Percentiles rank a stretch among this genome's conserved stretches.
Evolutionary conservation across 2,329 filamentous ascomycete genomes (phyloP).

Genomic region (Periglandula ipomoeae): DNA sequence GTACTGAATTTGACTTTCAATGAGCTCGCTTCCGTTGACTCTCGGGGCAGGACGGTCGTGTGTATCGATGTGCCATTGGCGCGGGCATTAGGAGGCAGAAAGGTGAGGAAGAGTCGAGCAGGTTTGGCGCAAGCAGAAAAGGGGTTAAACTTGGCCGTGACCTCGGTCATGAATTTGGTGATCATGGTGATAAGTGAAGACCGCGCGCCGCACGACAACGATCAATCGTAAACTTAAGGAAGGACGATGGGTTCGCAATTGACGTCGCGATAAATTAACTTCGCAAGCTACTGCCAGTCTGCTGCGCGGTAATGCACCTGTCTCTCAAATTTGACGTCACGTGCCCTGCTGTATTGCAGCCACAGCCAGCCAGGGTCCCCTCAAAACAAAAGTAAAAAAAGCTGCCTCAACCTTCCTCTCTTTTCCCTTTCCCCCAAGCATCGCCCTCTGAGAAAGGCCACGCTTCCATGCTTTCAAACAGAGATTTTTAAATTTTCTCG

Average conservation of each 20-base stretch:
- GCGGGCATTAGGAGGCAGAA: conserved; percentile 73
- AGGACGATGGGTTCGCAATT: neutral
- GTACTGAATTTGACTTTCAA: conserved; percentile 81
- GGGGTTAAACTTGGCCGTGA: conserved; percentile 84
- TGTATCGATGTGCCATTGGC: conserved; percentile 65
- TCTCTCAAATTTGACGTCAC: conserved; percentile 9
- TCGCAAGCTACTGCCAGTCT: neutral
- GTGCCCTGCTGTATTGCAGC: neutral
- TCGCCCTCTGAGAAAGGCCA: conserved; percentile 15
- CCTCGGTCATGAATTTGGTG: conserved; percentile 75
- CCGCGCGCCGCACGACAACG: conserved; percentile 5
- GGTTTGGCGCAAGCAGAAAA: conserved; percentile 74
- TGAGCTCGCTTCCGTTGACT: conserved; percentile 57
- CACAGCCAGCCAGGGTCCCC: neutral
- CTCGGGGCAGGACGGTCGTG: conserved; percentile 63
- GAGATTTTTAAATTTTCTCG: conserved; percentile 7
- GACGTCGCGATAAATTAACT: neutral
- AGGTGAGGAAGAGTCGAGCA: conserved; percentile 78
- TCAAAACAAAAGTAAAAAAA: conserved; percentile 1
- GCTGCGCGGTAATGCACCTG: neutral
- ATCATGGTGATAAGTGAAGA: conserved; percentile 50
- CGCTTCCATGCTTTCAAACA: conserved; percentile 17
- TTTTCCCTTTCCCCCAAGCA: conserved; percentile 11
- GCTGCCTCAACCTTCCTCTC: neutral
- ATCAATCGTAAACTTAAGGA: neutral